These are phyloP conservation scores for Chionographis japonica DNA, from an alignment of 106 monocot species.

Conservation along the genomic window DNA sequence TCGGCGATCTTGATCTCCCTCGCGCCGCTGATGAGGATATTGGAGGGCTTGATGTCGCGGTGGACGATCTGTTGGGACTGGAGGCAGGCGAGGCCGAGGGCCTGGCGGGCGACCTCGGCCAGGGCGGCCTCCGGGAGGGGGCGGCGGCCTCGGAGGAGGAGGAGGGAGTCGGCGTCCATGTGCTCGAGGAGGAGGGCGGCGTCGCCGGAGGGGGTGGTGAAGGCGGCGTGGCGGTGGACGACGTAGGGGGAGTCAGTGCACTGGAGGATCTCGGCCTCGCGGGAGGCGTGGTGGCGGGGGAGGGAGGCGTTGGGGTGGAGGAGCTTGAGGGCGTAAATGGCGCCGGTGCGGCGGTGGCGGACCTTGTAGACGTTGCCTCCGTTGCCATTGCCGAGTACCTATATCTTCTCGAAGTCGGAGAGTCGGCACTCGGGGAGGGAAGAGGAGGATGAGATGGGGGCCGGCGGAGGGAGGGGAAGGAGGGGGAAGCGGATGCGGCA, in stretches of 20 bases:
- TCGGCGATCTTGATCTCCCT: slow-evolving; percentile 33
- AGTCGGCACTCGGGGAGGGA: slow-evolving; percentile 6
- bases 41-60: too few species aligned
- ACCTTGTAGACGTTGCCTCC: slow-evolving; percentile 48
- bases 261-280: slow-evolving; percentile 24
- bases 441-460: too few species aligned
- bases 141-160: too few species aligned
- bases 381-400: slow-evolving; percentile 38
- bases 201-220: neutral
- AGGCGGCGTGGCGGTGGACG: neutral
- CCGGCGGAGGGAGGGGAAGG: slow-evolving; percentile 1
- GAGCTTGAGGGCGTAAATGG: slow-evolving; percentile 29
- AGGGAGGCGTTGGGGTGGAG: slow-evolving; percentile 9
- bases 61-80: neutral
- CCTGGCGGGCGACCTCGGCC: slow-evolving; percentile 15
- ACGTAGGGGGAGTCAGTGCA: slow-evolving; percentile 22
- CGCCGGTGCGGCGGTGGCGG: slow-evolving; percentile 16
- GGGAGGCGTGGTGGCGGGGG: neutral
- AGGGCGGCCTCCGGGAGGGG: slow-evolving; percentile 8
- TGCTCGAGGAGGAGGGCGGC: slow-evolving; percentile 24
- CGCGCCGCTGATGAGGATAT: too few species aligned
- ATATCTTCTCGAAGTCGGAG: slow-evolving; percentile 30
- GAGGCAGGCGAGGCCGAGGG: slow-evolving; percentile 6
- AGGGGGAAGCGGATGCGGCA: too few species aligned
- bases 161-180: slow-evolving; percentile 17